Evolutionary conservation across 768 basidiomycete species (phyloP), one percentile per base, ranked within the genome.

Genomic region (Leccinum olivaceopallidum): DNA sequence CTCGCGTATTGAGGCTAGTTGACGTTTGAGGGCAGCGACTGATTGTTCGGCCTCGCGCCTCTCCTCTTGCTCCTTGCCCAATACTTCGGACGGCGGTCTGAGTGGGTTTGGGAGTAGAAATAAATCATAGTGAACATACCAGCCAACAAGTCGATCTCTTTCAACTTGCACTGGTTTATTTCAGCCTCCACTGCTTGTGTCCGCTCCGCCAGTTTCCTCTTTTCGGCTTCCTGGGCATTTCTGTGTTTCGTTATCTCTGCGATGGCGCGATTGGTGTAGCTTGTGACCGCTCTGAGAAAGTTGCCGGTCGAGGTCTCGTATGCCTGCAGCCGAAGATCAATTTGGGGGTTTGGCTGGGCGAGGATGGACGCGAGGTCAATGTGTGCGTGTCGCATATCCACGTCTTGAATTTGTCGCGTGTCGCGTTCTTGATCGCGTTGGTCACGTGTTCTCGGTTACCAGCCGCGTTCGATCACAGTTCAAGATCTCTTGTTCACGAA

Each of bases 61-160:
- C 69, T 92, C 91, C 58, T 88, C 86, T 60, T 86, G 84, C 69
- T 92, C 91, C 57, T 78, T 76, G 65, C 85, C 86, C 54, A 92
- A 73, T 10, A 83, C 90, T 90, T 61, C 18, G 13, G 37, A 60
- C 22, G 28, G 32, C 32, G 16, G 7, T 49, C 44, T 37, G 6
- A 26, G 28, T 50, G 12, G 24, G 42, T 50, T n/a, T 14, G 53
- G 18, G 0, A 5, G 8, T 37, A n/a, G 9, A 44, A 10, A 9
- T 42, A n/a, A 42, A 5, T 65, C 28, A 24, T 20, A 58, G 36
- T 36, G 16, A 12, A 77, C 84, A n/a, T 71, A 94, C 93, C 83
- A 58, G 84, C 82, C 3, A 92, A 80, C 58, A 95, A 80, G 55
- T 91, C 87, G 32, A 92, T 87, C 74, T 95, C 94, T 67, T 80